Conservation (phyloP, 805 yeast genomes). For the Metschnikowia anglica region DNA sequence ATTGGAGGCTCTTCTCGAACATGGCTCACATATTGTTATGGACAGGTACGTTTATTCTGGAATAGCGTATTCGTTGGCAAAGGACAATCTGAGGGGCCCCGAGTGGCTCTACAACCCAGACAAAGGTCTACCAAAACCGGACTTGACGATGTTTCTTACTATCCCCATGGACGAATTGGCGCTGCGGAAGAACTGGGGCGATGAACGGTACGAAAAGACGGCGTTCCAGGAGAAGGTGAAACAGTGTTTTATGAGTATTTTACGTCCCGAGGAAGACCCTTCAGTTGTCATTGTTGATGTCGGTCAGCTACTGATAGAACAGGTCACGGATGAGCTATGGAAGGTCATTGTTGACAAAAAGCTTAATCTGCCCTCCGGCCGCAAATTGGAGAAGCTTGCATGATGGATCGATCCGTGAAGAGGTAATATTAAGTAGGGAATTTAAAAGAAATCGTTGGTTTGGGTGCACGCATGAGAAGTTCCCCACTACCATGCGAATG, state of each 20-base stretch:
- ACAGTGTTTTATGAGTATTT: constrained; percentile 51
- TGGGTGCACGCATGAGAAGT: neutral
- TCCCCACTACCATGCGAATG: too few relatives aligned
- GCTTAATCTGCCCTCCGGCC: neutral
- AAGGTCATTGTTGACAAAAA: constrained; percentile 7
- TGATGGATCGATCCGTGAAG: too few relatives aligned
- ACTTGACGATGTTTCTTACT: constrained; percentile 73
- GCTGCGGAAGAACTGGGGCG: constrained; percentile 80
- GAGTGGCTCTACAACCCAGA: constrained; percentile 86
- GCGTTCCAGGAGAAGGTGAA: constrained; percentile 77
- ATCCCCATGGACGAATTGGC: constrained; percentile 46
- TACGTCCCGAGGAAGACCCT: constrained; percentile 29
- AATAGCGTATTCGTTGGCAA: constrained; percentile 87
- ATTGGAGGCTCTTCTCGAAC: constrained; percentile 44
- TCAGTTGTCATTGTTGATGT: constrained; percentile 53
- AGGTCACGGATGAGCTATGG: constrained; percentile 54
- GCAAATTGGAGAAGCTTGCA: neutral
- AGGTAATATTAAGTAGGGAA: neutral
- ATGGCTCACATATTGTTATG: constrained; percentile 62
- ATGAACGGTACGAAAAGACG: constrained; percentile 81
- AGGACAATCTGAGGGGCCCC: constrained; percentile 45
- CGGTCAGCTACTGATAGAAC: constrained; percentile 53
- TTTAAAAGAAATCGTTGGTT: neutral
- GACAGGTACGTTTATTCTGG: constrained; percentile 95
- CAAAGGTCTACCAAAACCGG: constrained; percentile 83